phyloP scores from a whole-genome alignment of 805 yeast species.

The Danielozyma ontarioensis region DNA sequence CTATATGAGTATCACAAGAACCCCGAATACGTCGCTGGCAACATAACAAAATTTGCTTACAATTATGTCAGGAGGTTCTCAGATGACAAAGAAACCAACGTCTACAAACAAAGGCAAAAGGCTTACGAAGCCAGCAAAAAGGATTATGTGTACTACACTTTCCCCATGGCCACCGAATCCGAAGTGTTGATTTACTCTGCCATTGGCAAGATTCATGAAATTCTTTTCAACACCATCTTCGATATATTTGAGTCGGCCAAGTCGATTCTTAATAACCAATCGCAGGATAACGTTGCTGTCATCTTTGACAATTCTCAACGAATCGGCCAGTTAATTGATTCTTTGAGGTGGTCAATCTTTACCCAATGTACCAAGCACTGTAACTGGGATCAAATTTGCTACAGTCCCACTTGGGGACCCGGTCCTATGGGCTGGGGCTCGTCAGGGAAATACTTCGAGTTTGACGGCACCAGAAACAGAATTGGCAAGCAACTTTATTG shows the following conservation, averaged over 20 bases:
- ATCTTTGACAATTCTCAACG: too few species aligned
- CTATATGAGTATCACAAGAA: conserved; percentile 4
- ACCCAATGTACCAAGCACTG: conserved; percentile 41
- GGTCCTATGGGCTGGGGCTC: conserved; percentile 5
- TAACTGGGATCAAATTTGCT: conserved; percentile 46
- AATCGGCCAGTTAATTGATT: conserved; percentile 17
- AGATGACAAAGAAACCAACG: conserved; percentile 11
- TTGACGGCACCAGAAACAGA: conserved; percentile 6
- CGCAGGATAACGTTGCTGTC: background rate
- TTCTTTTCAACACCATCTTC: conserved; percentile 32
- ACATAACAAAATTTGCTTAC: conserved; percentile 36
- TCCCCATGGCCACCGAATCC: conserved; percentile 28
- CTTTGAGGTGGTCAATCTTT: conserved; percentile 38
- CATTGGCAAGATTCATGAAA: conserved; percentile 31
- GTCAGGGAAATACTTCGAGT: conserved; percentile 2
- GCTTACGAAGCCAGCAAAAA: conserved; percentile 34
- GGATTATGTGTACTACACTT: conserved; percentile 44
- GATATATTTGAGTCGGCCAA: conserved; percentile 27
- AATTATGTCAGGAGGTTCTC: conserved; percentile 44
- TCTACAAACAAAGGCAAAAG: conserved; percentile 8
- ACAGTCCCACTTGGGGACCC: conserved; percentile 54
- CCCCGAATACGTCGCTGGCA: conserved; percentile 14
- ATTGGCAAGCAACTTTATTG: conserved; percentile 5
- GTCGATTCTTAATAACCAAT: conserved; percentile 11
- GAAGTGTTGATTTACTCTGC: conserved; percentile 51